Conservation (phyloP, 225 moss, liverwort and hornwort genomes). For the Sphagnum tenellum region DNA sequence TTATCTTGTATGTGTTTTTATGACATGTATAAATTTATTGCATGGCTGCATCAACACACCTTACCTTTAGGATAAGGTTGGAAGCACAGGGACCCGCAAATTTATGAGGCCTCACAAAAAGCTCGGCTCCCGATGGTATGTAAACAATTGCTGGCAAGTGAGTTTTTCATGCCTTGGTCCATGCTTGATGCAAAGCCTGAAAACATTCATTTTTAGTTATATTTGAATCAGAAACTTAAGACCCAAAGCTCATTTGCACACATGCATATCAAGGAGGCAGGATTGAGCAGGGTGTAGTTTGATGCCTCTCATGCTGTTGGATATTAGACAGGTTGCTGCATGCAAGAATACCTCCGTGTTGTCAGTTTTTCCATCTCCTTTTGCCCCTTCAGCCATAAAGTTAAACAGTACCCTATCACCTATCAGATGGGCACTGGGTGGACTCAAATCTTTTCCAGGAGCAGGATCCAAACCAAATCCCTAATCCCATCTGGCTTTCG, state of each 20-base stretch:
- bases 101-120: conserved; percentile 16
- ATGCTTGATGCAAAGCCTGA: conserved; percentile 34
- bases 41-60: background rate
- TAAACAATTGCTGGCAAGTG: conserved; percentile 14
- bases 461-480: too few relatives aligned
- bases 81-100: conserved; percentile 31
- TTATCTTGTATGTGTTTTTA: background rate
- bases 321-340: background rate
- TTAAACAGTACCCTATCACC: conserved; percentile 13
- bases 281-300: background rate
- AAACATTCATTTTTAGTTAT: too few relatives aligned
- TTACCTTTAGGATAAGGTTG: conserved; percentile 34
- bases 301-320: background rate
- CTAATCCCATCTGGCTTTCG: too few relatives aligned
- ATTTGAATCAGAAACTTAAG: background rate
- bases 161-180: conserved; percentile 22
- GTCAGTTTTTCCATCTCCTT: conserved; percentile 30
- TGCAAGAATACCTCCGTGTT: conserved; percentile 18
- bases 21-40: too few relatives aligned
- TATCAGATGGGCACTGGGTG: too few relatives aligned
- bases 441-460: too few relatives aligned
- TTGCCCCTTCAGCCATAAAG: conserved; percentile 27
- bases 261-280: too few relatives aligned
- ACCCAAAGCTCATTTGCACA: background rate
- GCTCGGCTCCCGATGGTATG: conserved; percentile 26